Conservation (phyloP, 441 rosid species). For the Populus hybrid region DNA sequence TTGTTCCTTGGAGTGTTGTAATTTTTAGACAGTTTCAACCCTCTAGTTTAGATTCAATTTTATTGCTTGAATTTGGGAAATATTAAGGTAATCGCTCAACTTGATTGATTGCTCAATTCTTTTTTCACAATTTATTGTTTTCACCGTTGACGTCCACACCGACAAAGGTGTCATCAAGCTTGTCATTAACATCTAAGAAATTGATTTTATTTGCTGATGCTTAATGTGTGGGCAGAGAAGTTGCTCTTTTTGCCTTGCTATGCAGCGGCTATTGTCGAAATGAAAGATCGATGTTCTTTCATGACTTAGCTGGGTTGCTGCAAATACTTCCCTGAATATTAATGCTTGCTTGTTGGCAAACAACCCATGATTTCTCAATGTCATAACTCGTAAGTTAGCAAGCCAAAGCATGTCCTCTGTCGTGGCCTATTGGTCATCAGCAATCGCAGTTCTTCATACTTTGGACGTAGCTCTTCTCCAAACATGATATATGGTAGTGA, state of each 20-base stretch:
- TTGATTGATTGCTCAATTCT: conserved; percentile 1
- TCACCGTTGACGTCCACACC: neutral
- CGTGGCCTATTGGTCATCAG: too few species aligned
- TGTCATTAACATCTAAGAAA: neutral
- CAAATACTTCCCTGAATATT: neutral
- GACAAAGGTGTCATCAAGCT: neutral
- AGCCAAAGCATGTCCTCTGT: too few species aligned
- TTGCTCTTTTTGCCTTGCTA: neutral
- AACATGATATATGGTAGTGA: too few species aligned
- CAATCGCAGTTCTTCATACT: too few species aligned
- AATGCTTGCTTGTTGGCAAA: too few species aligned
- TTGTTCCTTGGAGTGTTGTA: conserved; percentile 16
- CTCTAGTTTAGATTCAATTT: conserved; percentile 24
- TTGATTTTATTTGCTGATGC: neutral
- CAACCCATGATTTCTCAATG: too few species aligned
- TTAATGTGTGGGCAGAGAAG: neutral
- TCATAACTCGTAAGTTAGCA: too few species aligned
- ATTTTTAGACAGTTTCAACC: conserved; percentile 15
- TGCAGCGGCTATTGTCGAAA: neutral
- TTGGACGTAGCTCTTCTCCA: too few species aligned
- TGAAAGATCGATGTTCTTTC: neutral
- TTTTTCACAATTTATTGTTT: neutral
- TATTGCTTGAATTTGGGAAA: conserved; percentile 16
- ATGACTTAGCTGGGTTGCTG: neutral
- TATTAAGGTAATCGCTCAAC: conserved; percentile 18